Percentiles rank a stretch among this genome's conserved stretches.
phyloP scores from a whole-genome alignment of 306 rosid species.

The Gleditsia sinensis region DNA sequence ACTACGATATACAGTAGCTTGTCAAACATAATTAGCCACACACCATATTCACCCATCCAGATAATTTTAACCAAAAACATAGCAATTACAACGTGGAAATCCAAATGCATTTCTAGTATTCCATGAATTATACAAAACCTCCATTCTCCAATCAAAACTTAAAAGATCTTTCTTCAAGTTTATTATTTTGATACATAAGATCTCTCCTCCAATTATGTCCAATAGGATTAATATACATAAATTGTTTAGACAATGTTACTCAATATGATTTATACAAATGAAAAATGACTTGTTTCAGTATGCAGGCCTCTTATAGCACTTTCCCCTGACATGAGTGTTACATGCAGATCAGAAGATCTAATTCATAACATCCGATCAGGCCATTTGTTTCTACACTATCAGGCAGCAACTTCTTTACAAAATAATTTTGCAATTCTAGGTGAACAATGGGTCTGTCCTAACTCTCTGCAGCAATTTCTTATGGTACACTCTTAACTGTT shows the following conservation, averaged over 20 bases:
- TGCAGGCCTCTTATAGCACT: too few species aligned
- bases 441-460: background rate
- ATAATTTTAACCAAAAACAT: background rate
- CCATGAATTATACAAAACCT: background rate
- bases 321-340: too few species aligned
- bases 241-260: too few species aligned
- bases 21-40: background rate
- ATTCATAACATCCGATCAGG: background rate
- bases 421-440: background rate
- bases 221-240: too few species aligned
- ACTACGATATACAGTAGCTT: background rate
- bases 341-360: too few species aligned
- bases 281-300: too few species aligned
- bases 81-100: background rate
- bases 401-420: background rate
- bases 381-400: background rate
- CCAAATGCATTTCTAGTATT: background rate
- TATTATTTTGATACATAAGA: background rate
- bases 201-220: background rate
- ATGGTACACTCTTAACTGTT: background rate
- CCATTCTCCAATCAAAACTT: background rate
- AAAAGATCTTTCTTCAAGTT: conserved; percentile 21
- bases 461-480: background rate
- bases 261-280: too few species aligned
- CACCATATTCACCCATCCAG: background rate